A percentile compares a stretch with the other conserved stretches of the same genome.
phyloP scores from a whole-genome alignment of 306 rosid genomes.

The Luffa acutangula region DNA sequence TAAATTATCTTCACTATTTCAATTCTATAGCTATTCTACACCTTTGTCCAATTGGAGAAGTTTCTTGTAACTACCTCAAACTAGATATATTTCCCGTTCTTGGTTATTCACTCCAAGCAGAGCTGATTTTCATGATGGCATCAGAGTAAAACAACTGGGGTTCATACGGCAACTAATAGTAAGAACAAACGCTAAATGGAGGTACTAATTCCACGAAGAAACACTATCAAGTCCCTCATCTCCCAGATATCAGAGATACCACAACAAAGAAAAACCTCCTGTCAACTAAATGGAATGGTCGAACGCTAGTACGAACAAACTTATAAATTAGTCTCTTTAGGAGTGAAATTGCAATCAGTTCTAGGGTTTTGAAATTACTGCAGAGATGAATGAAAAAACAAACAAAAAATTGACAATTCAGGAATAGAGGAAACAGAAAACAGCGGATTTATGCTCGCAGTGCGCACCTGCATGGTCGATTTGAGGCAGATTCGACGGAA shows the following conservation, averaged over 20 bases:
- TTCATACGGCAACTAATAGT: neutral
- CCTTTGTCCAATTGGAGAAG: neutral
- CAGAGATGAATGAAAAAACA: neutral
- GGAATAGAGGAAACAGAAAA: neutral
- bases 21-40: neutral
- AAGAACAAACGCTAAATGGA: neutral
- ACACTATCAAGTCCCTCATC: neutral
- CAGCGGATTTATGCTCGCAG: neutral
- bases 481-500: neutral
- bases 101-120: neutral
- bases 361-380: constrained; percentile 1
- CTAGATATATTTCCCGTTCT: neutral
- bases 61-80: neutral
- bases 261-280: neutral
- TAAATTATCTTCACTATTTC: neutral
- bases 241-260: neutral
- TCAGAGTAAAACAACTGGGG: neutral
- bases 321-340: too few species aligned
- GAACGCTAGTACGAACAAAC: too few species aligned
- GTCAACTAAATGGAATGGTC: neutral
- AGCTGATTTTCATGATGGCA: neutral
- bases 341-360: neutral
- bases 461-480: constrained; percentile 6
- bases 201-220: neutral
- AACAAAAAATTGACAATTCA: neutral